Conservation (phyloP, 2,329 filamentous ascomycete species). For the Epicoccum sorghinum region DNA sequence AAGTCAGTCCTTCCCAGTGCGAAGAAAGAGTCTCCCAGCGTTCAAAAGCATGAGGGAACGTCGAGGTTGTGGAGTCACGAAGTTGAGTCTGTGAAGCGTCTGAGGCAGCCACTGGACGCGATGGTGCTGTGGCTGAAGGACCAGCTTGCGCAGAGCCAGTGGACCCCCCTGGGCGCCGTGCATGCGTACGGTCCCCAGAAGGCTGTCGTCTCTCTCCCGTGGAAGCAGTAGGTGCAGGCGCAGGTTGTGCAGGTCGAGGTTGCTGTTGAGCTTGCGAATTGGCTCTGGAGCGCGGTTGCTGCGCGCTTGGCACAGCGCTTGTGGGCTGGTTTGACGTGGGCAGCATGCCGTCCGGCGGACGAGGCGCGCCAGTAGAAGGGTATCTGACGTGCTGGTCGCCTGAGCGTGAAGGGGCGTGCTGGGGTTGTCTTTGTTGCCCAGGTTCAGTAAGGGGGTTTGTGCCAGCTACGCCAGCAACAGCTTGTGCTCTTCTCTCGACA, state of each 20-base stretch:
- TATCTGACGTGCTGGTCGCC: slow-evolving; percentile 39
- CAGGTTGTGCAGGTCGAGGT: slow-evolving; percentile 36
- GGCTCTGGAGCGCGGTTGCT: slow-evolving; percentile 38
- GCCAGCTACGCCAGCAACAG: slow-evolving; percentile 59
- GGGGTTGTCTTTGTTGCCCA: slow-evolving; percentile 37
- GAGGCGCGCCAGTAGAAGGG: slow-evolving; percentile 32
- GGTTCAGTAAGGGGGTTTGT: slow-evolving; percentile 37
- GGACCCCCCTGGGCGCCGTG: slow-evolving; percentile 36
- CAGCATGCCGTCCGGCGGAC: slow-evolving; percentile 38
- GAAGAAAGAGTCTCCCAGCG: slow-evolving; percentile 96
- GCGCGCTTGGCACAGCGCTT: slow-evolving; percentile 35
- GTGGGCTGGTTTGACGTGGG: slow-evolving; percentile 31
- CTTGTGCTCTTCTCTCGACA: slow-evolving; percentile 66
- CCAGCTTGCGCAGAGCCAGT: slow-evolving; percentile 41
- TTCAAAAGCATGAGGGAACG: slow-evolving; percentile 96
- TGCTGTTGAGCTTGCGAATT: slow-evolving; percentile 46
- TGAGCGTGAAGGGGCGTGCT: slow-evolving; percentile 31
- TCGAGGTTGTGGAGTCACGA: slow-evolving; percentile 58
- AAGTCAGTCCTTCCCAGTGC: slow-evolving; percentile 96
- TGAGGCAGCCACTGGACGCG: slow-evolving; percentile 28
- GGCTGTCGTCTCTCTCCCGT: slow-evolving; percentile 38
- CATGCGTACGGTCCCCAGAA: slow-evolving; percentile 35
- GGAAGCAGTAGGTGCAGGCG: slow-evolving; percentile 18
- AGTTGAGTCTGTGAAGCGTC: slow-evolving; percentile 34
- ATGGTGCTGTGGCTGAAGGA: slow-evolving; percentile 29